These are phyloP conservation scores for Ophiostoma pallidulum DNA, from an alignment of 2,329 filamentous ascomycete genomes.

Conservation along the genomic window DNA sequence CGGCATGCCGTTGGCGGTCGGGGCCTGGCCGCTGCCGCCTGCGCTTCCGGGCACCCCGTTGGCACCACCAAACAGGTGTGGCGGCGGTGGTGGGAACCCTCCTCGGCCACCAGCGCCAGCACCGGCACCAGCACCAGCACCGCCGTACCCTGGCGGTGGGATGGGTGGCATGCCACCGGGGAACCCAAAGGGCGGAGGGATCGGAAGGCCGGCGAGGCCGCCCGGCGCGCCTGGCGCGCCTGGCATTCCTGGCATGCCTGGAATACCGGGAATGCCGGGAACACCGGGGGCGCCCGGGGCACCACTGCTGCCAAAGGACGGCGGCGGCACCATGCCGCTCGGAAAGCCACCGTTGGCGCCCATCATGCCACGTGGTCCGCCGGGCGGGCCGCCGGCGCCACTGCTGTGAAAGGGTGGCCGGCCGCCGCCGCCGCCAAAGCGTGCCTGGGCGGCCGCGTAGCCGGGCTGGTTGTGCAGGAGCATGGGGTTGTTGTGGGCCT, in stretches of 20 bases:
- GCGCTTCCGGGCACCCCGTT: conserved; percentile 8
- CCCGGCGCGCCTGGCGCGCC: no score
- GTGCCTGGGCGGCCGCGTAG: conserved; percentile 22
- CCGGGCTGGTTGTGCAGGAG: conserved; percentile 59
- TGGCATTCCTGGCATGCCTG: conserved; percentile 36
- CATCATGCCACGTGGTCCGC: conserved; percentile 42
- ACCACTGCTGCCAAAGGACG: conserved; percentile 29
- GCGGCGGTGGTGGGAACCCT: conserved; percentile 29
- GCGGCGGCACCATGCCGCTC: conserved; percentile 25
- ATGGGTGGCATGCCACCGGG: conserved; percentile 25
- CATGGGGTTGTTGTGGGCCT: conserved; percentile 78
- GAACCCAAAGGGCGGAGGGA: conserved; percentile 30
- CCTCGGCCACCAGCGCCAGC: conserved; percentile 11
- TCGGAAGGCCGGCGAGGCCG: conserved; percentile 27
- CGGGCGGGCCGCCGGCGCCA: conserved; percentile 1
- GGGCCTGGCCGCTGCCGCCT: conserved; percentile 5
- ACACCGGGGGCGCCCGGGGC: not conserved
- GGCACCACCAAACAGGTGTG: conserved; percentile 34
- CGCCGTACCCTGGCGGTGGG: conserved; percentile 14
- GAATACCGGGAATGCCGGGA: conserved; percentile 46
- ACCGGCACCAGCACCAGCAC: conserved; percentile 4
- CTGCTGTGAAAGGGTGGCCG: conserved; percentile 9
- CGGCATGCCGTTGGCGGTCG: conserved; percentile 28
- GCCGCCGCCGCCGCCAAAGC: conserved; percentile 29
- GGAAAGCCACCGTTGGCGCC: not conserved